Evolutionary conservation across 2,329 filamentous ascomycete genomes (phyloP), one percentile per base, ranked within the genome.

Genomic region (Colletotrichum sublineola): DNA sequence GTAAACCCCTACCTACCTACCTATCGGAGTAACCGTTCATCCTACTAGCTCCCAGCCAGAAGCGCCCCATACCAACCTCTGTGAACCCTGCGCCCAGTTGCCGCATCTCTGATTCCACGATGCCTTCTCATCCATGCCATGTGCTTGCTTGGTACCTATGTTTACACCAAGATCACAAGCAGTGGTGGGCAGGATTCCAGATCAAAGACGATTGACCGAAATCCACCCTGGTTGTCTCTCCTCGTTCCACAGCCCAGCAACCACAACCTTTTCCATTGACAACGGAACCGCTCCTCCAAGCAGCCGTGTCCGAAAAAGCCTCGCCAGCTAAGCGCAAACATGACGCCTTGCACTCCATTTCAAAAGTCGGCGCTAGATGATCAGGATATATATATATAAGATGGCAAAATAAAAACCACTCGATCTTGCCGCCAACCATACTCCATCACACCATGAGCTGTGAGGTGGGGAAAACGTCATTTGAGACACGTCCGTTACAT

Each of bases 41-140:
- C 6, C 42, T 5, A 24, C 42, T 5, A 24, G 42, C 31, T 33
- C 42, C 14, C 20, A 48, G 42, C 18, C 46, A 48, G 42, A 20
- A 40, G 48, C 58, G 57, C 66, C 53, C 53, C 58, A 40, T 46
- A 42, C 1, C 11, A 42, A 20, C 40, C 44, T 58, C 40, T 40
- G 50, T 72, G 65, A 53, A 64, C 66, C 66, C 60, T 72, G 60
- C 66, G 60, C 64, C 66, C 61, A 60, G 65, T 65, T 64, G 66
- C 61, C 69, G 69, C 69, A 64, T 64, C 46, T 69, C 66, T 69
- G 69, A 72, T 72, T 69, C 69, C 69, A 72, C 69, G 66, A 72
- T 60, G 60, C 61, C 69, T 46, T 72, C 53, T 68, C 52, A 58
- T 71, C 68, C 63, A 31, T 18, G 15, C 24, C 9, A 29, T 52